phyloP scores from a whole-genome alignment of 129 eudicot genomes.

The Saposhnikovia divaricata region DNA sequence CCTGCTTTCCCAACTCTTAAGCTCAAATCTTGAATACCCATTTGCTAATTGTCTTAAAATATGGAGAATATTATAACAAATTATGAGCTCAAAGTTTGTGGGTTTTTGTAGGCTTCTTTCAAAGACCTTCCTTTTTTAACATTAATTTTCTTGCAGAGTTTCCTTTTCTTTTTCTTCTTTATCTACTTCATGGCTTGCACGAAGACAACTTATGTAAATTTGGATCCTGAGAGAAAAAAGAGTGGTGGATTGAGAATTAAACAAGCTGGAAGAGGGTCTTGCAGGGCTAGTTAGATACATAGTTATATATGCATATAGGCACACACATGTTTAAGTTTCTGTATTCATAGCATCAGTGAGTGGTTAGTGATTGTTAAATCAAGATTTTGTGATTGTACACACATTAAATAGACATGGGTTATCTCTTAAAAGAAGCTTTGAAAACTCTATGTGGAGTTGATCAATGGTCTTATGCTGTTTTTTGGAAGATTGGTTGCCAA shows the following conservation, averaged over 20 bases:
- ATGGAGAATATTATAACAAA: neutral
- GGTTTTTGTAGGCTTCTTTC: neutral
- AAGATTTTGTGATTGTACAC: neutral
- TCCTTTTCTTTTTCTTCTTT: no score
- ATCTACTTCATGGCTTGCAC: constrained; percentile 34
- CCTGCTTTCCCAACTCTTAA: neutral
- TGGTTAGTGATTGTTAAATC: constrained; percentile 3
- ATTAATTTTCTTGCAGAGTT: neutral
- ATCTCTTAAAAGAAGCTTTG: no score
- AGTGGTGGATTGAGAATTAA: constrained; percentile 81
- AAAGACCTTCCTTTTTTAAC: neutral
- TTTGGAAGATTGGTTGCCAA: no score
- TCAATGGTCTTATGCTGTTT: no score
- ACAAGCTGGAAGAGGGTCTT: constrained; percentile 89
- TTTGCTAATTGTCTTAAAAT: neutral
- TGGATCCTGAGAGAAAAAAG: constrained; percentile 74
- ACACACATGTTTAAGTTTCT: neutral
- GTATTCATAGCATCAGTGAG: neutral
- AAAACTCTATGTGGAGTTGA: no score
- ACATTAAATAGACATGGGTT: constrained; percentile 3
- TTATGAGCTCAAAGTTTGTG: constrained; percentile 4
- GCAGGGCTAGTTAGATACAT: constrained; percentile 76
- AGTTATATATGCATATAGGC: neutral
- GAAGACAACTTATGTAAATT: constrained; percentile 34
- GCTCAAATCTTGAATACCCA: neutral